Conservation (phyloP, 129 eudicot genomes). For the Helichrysum umbraculigerum region DNA sequence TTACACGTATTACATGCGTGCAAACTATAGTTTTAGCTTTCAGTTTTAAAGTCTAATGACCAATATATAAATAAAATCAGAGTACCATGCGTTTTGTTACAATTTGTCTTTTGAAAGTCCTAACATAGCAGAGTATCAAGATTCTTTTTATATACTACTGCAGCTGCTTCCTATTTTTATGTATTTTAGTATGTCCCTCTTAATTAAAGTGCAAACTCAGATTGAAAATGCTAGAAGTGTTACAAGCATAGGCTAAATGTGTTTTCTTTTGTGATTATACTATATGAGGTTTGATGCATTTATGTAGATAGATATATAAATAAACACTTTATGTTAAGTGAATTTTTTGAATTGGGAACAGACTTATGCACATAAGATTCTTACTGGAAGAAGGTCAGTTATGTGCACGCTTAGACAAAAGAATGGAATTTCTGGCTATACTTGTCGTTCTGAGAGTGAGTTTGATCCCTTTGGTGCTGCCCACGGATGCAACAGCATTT, state of each 20-base stretch:
- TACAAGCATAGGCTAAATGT: background rate
- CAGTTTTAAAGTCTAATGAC: background rate
- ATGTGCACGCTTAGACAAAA: slow-evolving; percentile 49
- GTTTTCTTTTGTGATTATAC: background rate
- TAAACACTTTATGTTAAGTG: slow-evolving; percentile 18
- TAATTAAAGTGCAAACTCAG: background rate
- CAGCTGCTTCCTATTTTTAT: slow-evolving; percentile 4
- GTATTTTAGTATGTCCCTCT: background rate
- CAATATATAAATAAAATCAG: background rate
- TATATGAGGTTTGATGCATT: background rate
- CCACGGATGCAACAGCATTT: slow-evolving; percentile 95
- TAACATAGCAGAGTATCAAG: background rate
- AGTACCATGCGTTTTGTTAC: slow-evolving; percentile 2
- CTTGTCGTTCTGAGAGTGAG: slow-evolving; percentile 67
- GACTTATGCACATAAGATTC: slow-evolving; percentile 88
- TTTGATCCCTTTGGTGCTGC: slow-evolving; percentile 85
- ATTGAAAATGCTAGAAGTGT: slow-evolving; percentile 1
- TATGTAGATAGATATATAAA: background rate
- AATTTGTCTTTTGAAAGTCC: background rate
- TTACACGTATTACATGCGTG: background rate
- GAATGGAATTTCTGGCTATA: slow-evolving; percentile 54
- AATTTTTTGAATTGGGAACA: slow-evolving; percentile 35
- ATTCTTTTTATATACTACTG: slow-evolving; percentile 1
- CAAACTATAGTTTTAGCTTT: background rate
- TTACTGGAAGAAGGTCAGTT: slow-evolving; percentile 80